Evolutionary conservation across 129 eudicot genomes (phyloP), one percentile per base, ranked within the genome.

Genomic region (Flaveria brownii): DNA sequence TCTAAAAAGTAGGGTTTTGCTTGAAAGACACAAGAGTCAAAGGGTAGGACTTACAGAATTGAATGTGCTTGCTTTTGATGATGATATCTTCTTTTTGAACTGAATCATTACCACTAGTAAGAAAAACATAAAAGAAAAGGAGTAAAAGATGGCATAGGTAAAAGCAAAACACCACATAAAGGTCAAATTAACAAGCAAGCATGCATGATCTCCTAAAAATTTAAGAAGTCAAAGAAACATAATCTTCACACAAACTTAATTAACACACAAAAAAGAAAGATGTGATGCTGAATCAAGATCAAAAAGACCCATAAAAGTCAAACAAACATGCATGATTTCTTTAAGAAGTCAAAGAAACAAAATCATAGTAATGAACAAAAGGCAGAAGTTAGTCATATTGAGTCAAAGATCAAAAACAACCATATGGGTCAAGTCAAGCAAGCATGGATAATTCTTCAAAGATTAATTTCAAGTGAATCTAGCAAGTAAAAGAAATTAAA

Each of bases 31-130:
- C 30, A 71, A 71, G 78, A 41, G 83, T 79, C 83, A 79, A 72
- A 79, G 74, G 36, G 69, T 72, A 41, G 77, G 78, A 72, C 68
- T 62, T 79, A 50, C 78, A 71, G 66, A 79, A 64, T 72, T 72
- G 23, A 67, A 77, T 68, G 81, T 55, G 75, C 60, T 77, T 33
- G 51, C 66, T 74, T 79, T 79, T 79, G 67, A 72, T 79, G 83
- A 79, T 65, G 72, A 78, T 66, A 36, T 54, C 78, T 72, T 72
- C 78, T 79, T 79, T 79, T 72, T 79, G 83, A 77, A 65, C 52
- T 52, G 78, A 79, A 79, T 79, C 68, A 79, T 79, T 79, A 63
- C 74, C 80, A 72, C 45, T 13, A 3, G 74, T 51, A 12, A 56
- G 4, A 22, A 22, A 77, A 54, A 65, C 64, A 64, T 23, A 77